phyloP scores from a whole-genome alignment of 495 filamentous ascomycete genomes.

The Aspergillus cristatus region DNA sequence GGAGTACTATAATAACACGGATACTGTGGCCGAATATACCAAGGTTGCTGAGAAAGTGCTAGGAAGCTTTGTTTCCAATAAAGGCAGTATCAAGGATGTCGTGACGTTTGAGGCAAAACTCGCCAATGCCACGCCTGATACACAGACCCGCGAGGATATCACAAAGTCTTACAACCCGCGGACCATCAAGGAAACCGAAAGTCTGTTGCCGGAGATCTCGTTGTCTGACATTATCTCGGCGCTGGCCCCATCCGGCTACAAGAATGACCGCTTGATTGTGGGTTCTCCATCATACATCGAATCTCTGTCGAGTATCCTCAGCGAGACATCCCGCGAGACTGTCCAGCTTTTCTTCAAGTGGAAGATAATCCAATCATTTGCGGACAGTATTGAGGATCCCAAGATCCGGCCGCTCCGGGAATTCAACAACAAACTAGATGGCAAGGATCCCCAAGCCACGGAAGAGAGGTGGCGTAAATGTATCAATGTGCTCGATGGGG shows the following conservation, averaged over 20 bases:
- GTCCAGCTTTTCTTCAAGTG: constrained; percentile 50
- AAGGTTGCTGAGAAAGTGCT: constrained; percentile 37
- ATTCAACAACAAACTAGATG: constrained; percentile 49
- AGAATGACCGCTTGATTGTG: constrained; percentile 46
- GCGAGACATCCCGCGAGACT: constrained; percentile 36
- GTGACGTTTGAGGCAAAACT: constrained; percentile 54
- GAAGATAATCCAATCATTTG: constrained; percentile 49
- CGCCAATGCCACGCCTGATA: constrained; percentile 48
- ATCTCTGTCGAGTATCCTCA: constrained; percentile 37
- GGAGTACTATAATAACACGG: constrained; percentile 54
- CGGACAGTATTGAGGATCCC: constrained; percentile 44
- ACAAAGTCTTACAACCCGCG: constrained; percentile 52
- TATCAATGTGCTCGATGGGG: constrained; percentile 45
- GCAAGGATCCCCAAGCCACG: constrained; percentile 52
- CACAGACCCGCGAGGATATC: constrained; percentile 48
- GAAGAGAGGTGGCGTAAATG: constrained; percentile 66
- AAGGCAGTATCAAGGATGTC: constrained; percentile 31
- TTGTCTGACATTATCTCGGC: constrained; percentile 42
- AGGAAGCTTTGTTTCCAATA: constrained; percentile 16
- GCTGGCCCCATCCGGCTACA: constrained; percentile 42
- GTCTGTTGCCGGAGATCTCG: constrained; percentile 46
- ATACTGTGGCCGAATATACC: constrained; percentile 44
- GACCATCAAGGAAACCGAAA: constrained; percentile 40
- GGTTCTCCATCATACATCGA: constrained; percentile 48
- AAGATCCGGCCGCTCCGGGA: constrained; percentile 47